Percentiles rank a stretch among this genome's conserved stretches.
Evolutionary conservation across 305 asterid species (phyloP).

Genomic region (Nicotiana rustica): DNA sequence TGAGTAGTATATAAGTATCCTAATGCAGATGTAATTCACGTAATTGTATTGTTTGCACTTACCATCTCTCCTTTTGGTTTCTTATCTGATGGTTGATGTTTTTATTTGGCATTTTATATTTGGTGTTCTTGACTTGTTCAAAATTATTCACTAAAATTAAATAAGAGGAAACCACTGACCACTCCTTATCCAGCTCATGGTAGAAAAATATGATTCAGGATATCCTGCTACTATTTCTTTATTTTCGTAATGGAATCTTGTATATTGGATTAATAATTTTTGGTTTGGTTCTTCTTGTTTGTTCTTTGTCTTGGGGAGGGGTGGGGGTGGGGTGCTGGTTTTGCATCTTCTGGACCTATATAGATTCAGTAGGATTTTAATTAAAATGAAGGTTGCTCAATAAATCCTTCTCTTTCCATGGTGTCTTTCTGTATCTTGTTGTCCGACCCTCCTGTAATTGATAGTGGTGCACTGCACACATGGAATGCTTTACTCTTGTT

Average conservation of each 20-base stretch:
- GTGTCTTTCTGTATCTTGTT: slow-evolving; percentile 11
- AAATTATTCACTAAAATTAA: neutral
- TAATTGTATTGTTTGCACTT: neutral
- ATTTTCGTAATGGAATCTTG: slow-evolving; percentile 26
- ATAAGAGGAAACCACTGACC: slow-evolving; percentile 3
- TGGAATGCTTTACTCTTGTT: slow-evolving; percentile 18
- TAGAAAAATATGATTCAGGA: neutral
- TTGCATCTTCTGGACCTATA: slow-evolving; percentile 10
- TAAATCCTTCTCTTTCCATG: neutral
- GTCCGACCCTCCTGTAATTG: neutral
- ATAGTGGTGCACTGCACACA: neutral
- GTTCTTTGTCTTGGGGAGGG: neutral
- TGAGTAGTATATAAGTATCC: neutral
- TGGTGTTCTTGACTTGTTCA: slow-evolving; percentile 23
- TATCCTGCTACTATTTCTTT: neutral
- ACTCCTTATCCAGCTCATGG: slow-evolving; percentile 9
- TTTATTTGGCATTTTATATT: neutral
- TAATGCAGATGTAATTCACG: neutral
- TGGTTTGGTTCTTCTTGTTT: neutral
- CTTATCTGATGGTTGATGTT: neutral
- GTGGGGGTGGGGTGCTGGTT: neutral
- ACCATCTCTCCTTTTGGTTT: neutral
- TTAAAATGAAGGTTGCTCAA: neutral
- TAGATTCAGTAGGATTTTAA: neutral
- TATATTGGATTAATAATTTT: neutral